Conservation (phyloP, 345 rosid genomes). For the Acer campestre region DNA sequence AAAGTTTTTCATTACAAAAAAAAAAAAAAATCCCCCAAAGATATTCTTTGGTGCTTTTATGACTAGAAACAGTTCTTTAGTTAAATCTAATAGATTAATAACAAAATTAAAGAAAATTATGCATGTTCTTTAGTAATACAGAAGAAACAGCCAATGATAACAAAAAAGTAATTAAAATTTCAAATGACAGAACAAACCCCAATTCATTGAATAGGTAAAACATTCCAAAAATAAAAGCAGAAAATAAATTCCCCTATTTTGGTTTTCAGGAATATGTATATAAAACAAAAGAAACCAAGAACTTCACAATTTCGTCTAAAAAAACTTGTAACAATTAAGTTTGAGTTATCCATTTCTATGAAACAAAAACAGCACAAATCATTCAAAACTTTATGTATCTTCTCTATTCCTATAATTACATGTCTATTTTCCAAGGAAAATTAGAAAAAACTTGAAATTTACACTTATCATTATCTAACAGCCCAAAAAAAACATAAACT, state of each 20-base stretch:
- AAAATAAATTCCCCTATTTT: no score
- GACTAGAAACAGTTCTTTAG: background rate
- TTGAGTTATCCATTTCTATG: background rate
- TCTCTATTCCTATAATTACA: background rate
- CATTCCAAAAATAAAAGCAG: no score
- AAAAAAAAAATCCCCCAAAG: background rate
- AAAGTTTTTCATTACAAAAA: background rate
- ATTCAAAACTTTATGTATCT: background rate
- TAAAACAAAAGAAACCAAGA: background rate
- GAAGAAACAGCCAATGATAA: background rate
- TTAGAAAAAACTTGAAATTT: background rate
- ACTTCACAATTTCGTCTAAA: background rate
- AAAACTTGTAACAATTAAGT: no score
- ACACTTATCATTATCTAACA: background rate
- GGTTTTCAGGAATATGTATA: no score
- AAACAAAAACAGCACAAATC: background rate
- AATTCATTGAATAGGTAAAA: no score
- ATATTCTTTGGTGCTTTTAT: background rate
- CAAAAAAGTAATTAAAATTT: background rate
- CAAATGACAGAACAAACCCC: background rate
- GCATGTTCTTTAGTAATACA: background rate
- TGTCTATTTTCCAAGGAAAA: background rate
- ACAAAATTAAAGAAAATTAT: background rate
- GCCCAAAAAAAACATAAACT: no score
- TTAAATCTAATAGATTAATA: background rate